These are phyloP conservation scores for Dictyostelium brefeldianum DNA, from an alignment of 78 protist genomes.

Conservation along the genomic window DNA sequence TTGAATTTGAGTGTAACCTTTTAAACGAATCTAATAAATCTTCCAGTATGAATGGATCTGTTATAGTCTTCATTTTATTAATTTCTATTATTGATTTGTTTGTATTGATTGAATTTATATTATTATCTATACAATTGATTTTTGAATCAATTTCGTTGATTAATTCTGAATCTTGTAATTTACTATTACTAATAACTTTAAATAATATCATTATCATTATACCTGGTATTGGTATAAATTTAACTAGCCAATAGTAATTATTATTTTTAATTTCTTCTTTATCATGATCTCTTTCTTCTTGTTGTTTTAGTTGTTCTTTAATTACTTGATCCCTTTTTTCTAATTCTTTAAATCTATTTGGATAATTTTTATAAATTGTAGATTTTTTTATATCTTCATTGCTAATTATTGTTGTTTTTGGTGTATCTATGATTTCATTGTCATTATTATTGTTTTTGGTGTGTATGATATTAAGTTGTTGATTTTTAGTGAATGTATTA, in stretches of 20 bases:
- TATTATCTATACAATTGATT: too few relatives aligned
- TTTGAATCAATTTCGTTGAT: too few relatives aligned
- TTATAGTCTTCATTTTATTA: background rate
- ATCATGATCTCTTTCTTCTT: background rate
- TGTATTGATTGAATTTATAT: background rate
- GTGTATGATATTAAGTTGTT: background rate
- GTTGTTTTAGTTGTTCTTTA: background rate
- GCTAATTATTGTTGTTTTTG: background rate
- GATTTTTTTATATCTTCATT: background rate
- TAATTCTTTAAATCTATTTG: background rate
- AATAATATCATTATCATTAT: too few relatives aligned
- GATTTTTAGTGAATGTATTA: too few relatives aligned
- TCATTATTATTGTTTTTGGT: background rate
- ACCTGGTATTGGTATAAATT: too few relatives aligned
- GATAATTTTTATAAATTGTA: background rate
- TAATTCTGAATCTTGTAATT: too few relatives aligned
- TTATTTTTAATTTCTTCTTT: too few relatives aligned
- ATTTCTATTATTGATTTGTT: conserved; percentile 11
- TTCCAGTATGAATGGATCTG: background rate
- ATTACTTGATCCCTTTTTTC: background rate
- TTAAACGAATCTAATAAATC: background rate
- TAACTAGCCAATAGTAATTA: too few relatives aligned
- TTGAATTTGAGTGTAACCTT: background rate
- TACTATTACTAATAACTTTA: too few relatives aligned
- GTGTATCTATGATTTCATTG: background rate